Conservation (phyloP, 2,329 filamentous ascomycete genomes). For the Fusarium armeniacum region DNA sequence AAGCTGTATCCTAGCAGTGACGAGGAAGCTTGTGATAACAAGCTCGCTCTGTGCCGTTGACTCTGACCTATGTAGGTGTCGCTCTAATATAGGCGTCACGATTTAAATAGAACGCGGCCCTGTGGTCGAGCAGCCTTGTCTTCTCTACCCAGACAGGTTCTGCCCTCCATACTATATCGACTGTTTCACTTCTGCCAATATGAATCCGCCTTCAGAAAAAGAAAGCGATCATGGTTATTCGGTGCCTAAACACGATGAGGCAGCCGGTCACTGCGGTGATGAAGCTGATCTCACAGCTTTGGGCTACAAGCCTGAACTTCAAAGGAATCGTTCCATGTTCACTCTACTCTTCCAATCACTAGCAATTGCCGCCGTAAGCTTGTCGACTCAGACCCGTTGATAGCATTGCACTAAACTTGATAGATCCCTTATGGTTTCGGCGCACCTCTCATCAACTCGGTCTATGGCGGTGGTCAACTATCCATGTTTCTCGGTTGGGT, state of each 20-base stretch:
- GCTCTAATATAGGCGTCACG: conserved; percentile 17
- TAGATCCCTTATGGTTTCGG: conserved; percentile 49
- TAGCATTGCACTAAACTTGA: not conserved
- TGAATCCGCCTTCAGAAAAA: conserved; percentile 30
- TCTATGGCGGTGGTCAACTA: conserved; percentile 47
- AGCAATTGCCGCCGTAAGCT: conserved; percentile 49
- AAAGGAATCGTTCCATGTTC: conserved; percentile 49
- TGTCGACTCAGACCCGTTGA: not conserved
- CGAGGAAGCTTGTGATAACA: conserved; percentile 26
- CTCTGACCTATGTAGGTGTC: not conserved
- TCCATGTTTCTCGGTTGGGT: conserved; percentile 78
- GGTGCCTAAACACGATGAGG: conserved; percentile 19
- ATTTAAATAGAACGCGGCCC: conserved; percentile 33
- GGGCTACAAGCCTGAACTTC: conserved; percentile 61
- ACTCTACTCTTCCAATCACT: conserved; percentile 50
- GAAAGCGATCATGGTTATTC: conserved; percentile 9
- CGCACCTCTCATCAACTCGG: conserved; percentile 43
- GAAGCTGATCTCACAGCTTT: conserved; percentile 56
- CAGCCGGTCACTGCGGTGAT: conserved; percentile 12
- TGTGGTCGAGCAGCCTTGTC: not conserved
- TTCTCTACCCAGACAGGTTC: not conserved
- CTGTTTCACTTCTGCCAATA: not conserved
- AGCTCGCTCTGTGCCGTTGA: not conserved
- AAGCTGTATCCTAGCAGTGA: not conserved
- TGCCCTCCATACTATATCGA: not conserved